phyloP scores from a whole-genome alignment of 495 filamentous ascomycete genomes.

The Penicillium bovifimosum region DNA sequence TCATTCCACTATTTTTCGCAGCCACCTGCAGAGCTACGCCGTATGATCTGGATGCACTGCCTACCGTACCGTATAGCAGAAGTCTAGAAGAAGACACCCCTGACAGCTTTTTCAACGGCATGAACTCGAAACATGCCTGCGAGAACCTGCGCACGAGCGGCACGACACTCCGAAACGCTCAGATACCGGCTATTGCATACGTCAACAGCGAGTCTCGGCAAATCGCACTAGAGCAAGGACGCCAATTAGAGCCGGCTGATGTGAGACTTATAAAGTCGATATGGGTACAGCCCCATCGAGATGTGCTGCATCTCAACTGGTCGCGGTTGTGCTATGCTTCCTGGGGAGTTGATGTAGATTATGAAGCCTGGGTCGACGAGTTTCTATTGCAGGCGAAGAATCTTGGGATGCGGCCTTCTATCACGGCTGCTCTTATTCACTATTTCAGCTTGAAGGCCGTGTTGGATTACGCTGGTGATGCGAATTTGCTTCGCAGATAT shows the following conservation, averaged over 20 bases:
- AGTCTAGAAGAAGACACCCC: background rate
- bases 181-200: background rate
- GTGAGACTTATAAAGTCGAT: background rate
- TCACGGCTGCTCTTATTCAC: background rate
- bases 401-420: background rate
- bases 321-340: background rate
- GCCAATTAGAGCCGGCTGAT: background rate
- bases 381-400: background rate
- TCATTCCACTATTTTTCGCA: background rate
- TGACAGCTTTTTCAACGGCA: background rate
- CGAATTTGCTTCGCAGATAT: background rate
- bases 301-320: background rate
- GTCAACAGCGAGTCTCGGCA: background rate
- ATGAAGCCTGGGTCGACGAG: background rate
- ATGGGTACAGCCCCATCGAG: background rate
- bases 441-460: background rate
- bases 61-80: conserved; percentile 1
- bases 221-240: background rate
- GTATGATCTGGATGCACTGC: background rate
- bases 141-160: background rate
- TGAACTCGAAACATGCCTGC: background rate
- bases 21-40: background rate
- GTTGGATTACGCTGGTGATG: background rate
- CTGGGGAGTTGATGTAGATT: background rate
- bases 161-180: background rate